phyloP scores from a whole-genome alignment of 164 flowering plant genomes.

The Vitis rupestris region DNA sequence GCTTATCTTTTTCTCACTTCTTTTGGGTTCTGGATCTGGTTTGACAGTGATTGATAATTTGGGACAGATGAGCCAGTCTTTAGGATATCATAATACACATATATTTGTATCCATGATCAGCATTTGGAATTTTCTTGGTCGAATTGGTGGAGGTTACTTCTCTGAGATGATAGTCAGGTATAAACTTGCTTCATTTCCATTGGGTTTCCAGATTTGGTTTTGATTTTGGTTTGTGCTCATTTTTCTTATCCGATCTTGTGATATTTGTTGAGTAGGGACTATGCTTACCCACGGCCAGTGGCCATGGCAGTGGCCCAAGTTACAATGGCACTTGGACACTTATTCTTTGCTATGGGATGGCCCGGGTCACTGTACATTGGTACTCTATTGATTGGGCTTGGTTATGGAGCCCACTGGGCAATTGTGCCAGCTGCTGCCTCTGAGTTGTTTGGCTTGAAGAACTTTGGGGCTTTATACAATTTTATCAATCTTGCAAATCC shows the following conservation, averaged over 20 bases:
- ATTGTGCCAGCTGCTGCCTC: slow-evolving; percentile 95
- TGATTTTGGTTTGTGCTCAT: not conserved
- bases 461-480: slow-evolving; percentile 89
- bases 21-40: slow-evolving; percentile 96
- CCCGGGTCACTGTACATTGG: slow-evolving; percentile 88
- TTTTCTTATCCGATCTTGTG: slow-evolving; percentile 1
- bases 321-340: slow-evolving; percentile 82
- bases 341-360: slow-evolving; percentile 85
- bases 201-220: not conserved
- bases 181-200: not conserved
- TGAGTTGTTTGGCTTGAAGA: slow-evolving; percentile 91
- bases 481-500: slow-evolving; percentile 90
- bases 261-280: slow-evolving; percentile 45
- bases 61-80: slow-evolving; percentile 94
- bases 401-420: slow-evolving; percentile 99
- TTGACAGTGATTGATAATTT: slow-evolving; percentile 97
- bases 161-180: slow-evolving; percentile 90
- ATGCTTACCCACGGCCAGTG: slow-evolving; percentile 84
- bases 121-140: slow-evolving; percentile 99
- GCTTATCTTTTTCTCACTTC: slow-evolving; percentile 81
- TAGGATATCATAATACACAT: slow-evolving; percentile 82
- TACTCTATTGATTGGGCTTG: slow-evolving; percentile 87
- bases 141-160: slow-evolving; percentile 93
- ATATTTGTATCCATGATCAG: slow-evolving; percentile 97
- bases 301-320: slow-evolving; percentile 80